Conservation (phyloP, 805 yeast species). For the Nakazawaea ambrosiae region DNA sequence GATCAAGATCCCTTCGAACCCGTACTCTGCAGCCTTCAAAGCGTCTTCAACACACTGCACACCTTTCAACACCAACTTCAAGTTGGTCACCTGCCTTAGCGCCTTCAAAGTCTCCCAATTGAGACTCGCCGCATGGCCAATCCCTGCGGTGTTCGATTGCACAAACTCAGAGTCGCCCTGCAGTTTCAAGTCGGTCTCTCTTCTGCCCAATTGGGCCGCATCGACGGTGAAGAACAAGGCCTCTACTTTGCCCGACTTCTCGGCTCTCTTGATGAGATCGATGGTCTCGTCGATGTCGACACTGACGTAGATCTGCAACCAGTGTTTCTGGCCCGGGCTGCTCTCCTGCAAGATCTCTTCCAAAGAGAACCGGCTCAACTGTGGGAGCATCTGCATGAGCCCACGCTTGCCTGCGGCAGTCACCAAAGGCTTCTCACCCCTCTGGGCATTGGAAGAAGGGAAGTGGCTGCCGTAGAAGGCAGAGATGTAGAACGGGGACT, state of each 20-base stretch:
- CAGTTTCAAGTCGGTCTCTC: conserved; percentile 27
- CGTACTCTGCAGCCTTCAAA: conserved; percentile 23
- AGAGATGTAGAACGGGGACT: conserved; percentile 35
- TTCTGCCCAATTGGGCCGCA: conserved; percentile 33
- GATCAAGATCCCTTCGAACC: conserved; percentile 25
- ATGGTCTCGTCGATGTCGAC: conserved; percentile 21
- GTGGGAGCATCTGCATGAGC: conserved; percentile 37
- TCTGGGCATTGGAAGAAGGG: conserved; percentile 28
- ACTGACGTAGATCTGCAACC: conserved; percentile 34
- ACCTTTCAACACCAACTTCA: conserved; percentile 13
- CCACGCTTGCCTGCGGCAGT: conserved; percentile 29
- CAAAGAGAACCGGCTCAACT: conserved; percentile 32
- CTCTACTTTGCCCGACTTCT: conserved; percentile 20
- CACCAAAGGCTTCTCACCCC: conserved; percentile 33
- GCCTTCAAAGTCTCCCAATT: conserved; percentile 13
- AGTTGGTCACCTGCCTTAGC: background rate
- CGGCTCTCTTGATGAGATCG: conserved; percentile 24
- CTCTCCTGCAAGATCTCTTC: conserved; percentile 34
- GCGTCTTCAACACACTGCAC: conserved; percentile 15
- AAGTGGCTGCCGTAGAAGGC: conserved; percentile 38
- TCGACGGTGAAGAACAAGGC: conserved; percentile 34
- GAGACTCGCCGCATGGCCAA: conserved; percentile 1
- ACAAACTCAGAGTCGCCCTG: conserved; percentile 1
- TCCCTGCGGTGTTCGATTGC: background rate
- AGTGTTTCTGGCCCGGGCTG: conserved; percentile 26